A percentile compares a stretch with the other conserved stretches of the same genome.
These are phyloP conservation scores for Aspergillus fumigatiaffinis DNA, from an alignment of 2,329 filamentous ascomycete genomes.

Conservation along the genomic window DNA sequence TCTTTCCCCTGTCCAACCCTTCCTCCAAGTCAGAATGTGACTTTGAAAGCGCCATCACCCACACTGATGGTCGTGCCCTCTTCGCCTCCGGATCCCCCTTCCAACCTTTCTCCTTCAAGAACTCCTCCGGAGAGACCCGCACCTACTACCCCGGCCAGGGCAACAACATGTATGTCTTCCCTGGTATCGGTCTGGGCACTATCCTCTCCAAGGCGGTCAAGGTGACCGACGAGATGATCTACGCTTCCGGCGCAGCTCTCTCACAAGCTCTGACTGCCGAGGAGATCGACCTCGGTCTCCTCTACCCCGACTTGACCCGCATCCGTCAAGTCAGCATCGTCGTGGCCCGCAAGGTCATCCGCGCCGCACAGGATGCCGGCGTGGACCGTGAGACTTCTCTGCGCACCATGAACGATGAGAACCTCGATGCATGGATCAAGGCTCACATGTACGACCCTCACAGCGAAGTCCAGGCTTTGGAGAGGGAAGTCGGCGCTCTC, in stretches of 20 bases:
- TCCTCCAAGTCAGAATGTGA: conserved; percentile 96
- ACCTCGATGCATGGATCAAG: conserved; percentile 47
- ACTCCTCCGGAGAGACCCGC: conserved; percentile 53
- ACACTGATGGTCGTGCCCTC: conserved; percentile 86
- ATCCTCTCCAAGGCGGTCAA: conserved; percentile 84
- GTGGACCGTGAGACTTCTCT: conserved; percentile 53
- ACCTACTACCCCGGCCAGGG: conserved; percentile 79
- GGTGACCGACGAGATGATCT: conserved; percentile 94
- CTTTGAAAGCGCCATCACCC: conserved; percentile 84
- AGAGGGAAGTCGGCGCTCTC: conserved; percentile 44
- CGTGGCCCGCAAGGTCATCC: conserved; percentile 89
- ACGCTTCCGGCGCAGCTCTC: conserved; percentile 81
- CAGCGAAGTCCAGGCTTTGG: conserved; percentile 43
- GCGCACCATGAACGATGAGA: conserved; percentile 39
- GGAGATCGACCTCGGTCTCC: conserved; percentile 76
- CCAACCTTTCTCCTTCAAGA: conserved; percentile 65
- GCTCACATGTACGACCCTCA: conserved; percentile 49
- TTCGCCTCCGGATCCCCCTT: conserved; percentile 97
- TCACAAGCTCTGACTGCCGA: conserved; percentile 73
- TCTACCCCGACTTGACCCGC: conserved; percentile 87
- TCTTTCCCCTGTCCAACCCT: conserved; percentile 96
- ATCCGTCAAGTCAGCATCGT: conserved; percentile 85
- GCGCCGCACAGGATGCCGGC: conserved; percentile 77
- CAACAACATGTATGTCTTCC: conserved; percentile 87
- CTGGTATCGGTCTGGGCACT: conserved; percentile 86